Evolutionary conservation across 345 rosid species (phyloP), one percentile per base, ranked within the genome.

Genomic region (Geranium rotundifolium): DNA sequence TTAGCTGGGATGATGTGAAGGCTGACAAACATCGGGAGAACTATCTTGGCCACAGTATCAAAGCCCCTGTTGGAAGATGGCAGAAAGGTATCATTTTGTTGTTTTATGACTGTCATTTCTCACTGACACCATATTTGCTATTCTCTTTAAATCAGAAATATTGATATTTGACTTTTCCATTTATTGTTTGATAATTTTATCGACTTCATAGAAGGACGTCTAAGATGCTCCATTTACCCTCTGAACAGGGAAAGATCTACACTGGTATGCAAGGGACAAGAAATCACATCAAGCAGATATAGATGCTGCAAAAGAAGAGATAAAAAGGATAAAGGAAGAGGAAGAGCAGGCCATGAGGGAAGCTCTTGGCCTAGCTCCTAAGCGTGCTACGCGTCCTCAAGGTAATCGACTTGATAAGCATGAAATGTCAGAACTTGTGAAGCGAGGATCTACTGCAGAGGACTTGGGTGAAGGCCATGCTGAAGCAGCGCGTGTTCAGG

Each of bases 331-430:
- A 31, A 90, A 93, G 71, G 99, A 93, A 74, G 85, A 93, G 73
- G 97, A 90, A 81, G 97, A 93, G 70, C 97, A 87, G 66, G 84
- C 95, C 73, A 90, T 93, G 99, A 87, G 96, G 81, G 99, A 90
- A 77, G 97, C 96, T 63, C 91, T 93, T 70, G 99, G 99, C 23
- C 77, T 90, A 73, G 99, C 96, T 65, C 96, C 99, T 27, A 87
- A 87, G 77, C 80, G 86, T 54, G 73, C 91, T 64, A 67, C 73
- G 65, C 82, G 78, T 37, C 86, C 90, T 65, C 99, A 84, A 71
- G 90, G 95, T 54, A 87, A 76, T 69, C 84, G 91, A 49, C 91
- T 93, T 59, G 99, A 93, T 75, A 93, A 93, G 80, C 95, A 90
- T 46, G 99, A 93, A 83, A 72, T 76, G 57, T 75, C 88, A 34